Evolutionary conservation across 2,329 filamentous ascomycete genomes (phyloP), one percentile per base, ranked within the genome.

Genomic region (Hymenotorrendiella dingleyae): DNA sequence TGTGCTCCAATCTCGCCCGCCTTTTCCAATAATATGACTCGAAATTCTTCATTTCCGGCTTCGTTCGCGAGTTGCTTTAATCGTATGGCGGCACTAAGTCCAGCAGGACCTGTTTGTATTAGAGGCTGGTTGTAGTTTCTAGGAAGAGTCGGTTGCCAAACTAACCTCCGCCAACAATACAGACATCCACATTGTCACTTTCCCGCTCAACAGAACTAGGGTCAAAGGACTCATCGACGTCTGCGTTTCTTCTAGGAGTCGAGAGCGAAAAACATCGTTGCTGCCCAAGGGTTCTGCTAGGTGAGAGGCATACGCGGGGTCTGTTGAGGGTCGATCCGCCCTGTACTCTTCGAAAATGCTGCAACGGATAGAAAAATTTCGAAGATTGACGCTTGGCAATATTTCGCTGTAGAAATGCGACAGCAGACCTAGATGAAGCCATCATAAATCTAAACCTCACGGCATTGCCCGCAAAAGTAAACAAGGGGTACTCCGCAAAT

Each of bases 21-120:
- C 68, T 98, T 98, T 64, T 98, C 93, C 46, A 98, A 72, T 27
- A 98, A 70, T 45, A 98, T 70, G 9, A 98, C 91, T 24, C 93
- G 78, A 63, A 98, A 97, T 50, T 96, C 90, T 50, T 97, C 89
- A 64, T 97, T 94, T 50, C 93, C 91, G 24, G 86, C 87, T 61
- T 90, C 88, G 60, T 90, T 96, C 54, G 93, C 93, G 38, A 96
- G 74, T 67, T 98, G 91, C 73, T 97, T 97, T 42, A 98, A 71
- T 53, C 86, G 84, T 61, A 98, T 98, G 38, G 91, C 93, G 35
- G 93, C 90, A 55, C 86, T 85, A 53, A 98, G 76, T 46, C 93
- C 93, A 40, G 93, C 87, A 40, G 93, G 93, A n/a, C 93, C 78
- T 78, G 56, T 20, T 16, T 16, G 23, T 34, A 24, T 58, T 39